Evolutionary conservation across 768 basidiomycete species (phyloP).

Genomic region (Agaricus blazei): DNA sequence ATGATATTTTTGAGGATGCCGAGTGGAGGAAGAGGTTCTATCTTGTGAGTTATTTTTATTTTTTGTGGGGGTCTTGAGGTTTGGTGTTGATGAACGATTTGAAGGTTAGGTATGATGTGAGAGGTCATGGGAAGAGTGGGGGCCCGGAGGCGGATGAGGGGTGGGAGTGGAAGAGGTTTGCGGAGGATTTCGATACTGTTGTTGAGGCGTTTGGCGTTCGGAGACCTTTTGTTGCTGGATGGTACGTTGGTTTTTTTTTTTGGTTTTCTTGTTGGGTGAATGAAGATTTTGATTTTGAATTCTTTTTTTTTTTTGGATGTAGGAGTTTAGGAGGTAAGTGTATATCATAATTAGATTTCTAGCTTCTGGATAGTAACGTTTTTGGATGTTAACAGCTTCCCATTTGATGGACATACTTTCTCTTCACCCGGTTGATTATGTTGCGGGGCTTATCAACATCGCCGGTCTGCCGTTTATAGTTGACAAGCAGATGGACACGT

Average conservation of each 20-base stretch:
- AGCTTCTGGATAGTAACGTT: too few species aligned
- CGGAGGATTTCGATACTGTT: slow-evolving; percentile 28
- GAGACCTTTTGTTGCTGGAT: slow-evolving; percentile 25
- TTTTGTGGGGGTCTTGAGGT: neutral
- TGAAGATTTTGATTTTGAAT: too few species aligned
- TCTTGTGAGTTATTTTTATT: slow-evolving; percentile 16
- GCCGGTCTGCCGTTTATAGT: neutral
- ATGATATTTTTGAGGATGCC: slow-evolving; percentile 29
- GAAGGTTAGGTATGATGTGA: slow-evolving; percentile 29
- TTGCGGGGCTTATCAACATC: neutral
- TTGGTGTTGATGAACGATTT: neutral
- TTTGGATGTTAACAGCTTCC: neutral
- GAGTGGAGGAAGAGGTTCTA: slow-evolving; percentile 20
- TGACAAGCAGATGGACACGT: neutral
- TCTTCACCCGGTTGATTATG: neutral
- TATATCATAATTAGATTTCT: too few species aligned
- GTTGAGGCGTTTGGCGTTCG: slow-evolving; percentile 23
- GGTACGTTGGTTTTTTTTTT: slow-evolving; percentile 16
- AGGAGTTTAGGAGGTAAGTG: slow-evolving; percentile 26
- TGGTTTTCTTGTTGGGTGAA: neutral
- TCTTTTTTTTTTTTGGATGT: neutral
- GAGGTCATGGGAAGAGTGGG: slow-evolving; percentile 30
- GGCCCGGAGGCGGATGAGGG: slow-evolving; percentile 21
- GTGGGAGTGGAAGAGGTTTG: slow-evolving; percentile 23
- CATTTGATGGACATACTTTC: slow-evolving; percentile 1